Evolutionary conservation across 495 filamentous ascomycete genomes (phyloP), one percentile per base, ranked within the genome.

Genomic region (Hyphodiscus hymeniophilus): DNA sequence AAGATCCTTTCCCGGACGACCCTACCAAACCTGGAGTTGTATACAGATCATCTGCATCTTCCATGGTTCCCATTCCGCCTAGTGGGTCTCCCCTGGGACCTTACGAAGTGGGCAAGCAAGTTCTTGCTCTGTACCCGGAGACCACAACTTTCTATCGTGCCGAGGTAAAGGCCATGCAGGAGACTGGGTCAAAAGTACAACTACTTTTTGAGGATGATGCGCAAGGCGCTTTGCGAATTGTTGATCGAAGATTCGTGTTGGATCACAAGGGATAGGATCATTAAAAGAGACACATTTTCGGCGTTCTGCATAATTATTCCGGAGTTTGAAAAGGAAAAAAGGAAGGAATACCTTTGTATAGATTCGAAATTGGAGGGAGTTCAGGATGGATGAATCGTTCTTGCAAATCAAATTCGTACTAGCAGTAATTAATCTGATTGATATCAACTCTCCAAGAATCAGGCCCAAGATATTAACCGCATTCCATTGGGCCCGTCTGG

Each of bases 121-220:
- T 94, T 23, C 67, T 94, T 43, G 88, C 88, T 0, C 69, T 87
- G 32, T 94, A 94, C 59, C 88, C 88, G 0, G 84, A 89, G 47
- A 99, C 94, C 8, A 95, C 92, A 2, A 96, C 91, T 0, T 99
- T 99, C 59, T 99, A 99, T 63, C 82, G 87, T 58, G 92, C 94
- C 10, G 90, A 96, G 54, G 91, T 98, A 15, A 89, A 88, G 71
- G 81, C 81, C 0, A 74, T 73, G 47, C 80, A 83, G 26, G 66
- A 66, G 2, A 60, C 61, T 12, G 64, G 62, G 1, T 62, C 66
- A n/a, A 71, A 63, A 41, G 74, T 77, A 12, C 69, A 70, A 44
- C 69, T 94, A 50, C 80, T 85, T 50, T 94, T 94, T 49, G 88
- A 94, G 60, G 86, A 85, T 10, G 88, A 94, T 59, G 85, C 90